Base-by-base conservation (phyloP, 345 rosid genomes). In the Eucalyptus microcorys region DNA sequence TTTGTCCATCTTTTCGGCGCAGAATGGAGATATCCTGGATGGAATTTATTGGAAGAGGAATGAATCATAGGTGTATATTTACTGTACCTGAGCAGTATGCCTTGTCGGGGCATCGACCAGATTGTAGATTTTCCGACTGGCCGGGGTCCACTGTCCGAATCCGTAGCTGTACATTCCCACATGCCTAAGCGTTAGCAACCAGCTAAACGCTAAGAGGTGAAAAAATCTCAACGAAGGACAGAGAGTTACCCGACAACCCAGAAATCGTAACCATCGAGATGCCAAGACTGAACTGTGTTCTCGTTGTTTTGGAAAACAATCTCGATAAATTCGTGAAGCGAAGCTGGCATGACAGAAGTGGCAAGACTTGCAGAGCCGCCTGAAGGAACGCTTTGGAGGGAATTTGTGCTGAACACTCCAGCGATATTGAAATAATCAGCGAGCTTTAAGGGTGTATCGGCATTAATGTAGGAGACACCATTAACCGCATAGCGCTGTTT, bases 231-330 rank as follows among this genome's bases (percentile, higher is more conserved):
- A 52, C 71, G 86, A 85, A 81, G 87, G 64, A 15, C 6, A 10
- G 55, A 86, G 50, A 92, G 96, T 94, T 89, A 97, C 97, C 99
- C 99, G 15, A 95, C 95, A 88, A 92, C 98, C 98, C 98, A 96
- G 91, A 96, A 96, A 91, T 96, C 99, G 87, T 96, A 97, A 55
- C 99, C 99, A 89, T 97, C 99, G 64, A 96, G 97, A 90, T 97
- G 99, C 99, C 99, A 97, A 89, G 99, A 95, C 89, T 97, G 99
- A 91, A 95, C 89, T 6, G 92, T 19, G 15, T 92, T 91, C 89
- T 96, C 98, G 61, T 88, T 95, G 94, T 97, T 96, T 84, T 97
- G 97, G 80, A 97, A 96, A 80, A 97, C 92, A 27, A 97, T 89
- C 90, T 97, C 99, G 14, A 96, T 85, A 84, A 95, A 97, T 87